phyloP scores from a whole-genome alignment of 73 alveolate species.

The Symbiodinium pilosum region DNA sequence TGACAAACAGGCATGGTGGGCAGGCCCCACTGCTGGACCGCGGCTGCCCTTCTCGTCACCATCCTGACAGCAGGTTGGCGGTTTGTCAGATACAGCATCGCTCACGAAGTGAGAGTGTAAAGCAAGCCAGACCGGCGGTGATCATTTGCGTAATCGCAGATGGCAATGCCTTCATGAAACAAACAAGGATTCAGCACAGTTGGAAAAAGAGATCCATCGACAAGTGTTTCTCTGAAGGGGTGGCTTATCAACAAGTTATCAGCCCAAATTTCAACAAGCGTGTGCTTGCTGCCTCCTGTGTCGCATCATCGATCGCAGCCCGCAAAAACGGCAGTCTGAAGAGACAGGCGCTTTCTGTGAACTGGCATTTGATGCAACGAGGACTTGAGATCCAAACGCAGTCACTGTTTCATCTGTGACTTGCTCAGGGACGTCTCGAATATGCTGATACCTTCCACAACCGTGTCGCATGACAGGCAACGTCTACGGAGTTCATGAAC shows the following conservation, averaged over 20 bases:
- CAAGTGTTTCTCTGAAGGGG: neutral
- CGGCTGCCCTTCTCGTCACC: neutral
- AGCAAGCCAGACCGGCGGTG: conserved; percentile 4
- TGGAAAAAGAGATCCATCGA: neutral
- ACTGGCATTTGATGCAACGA: neutral
- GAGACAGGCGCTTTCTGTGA: neutral
- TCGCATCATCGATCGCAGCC: conserved; percentile 55
- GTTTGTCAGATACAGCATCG: too few relatives aligned
- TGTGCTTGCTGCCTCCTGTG: conserved; percentile 81
- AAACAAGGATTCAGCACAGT: too few relatives aligned
- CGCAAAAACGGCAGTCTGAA: conserved; percentile 66
- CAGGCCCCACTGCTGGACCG: conserved; percentile 5
- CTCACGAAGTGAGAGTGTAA: neutral
- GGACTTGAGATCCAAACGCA: conserved; percentile 10
- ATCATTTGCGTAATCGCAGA: conserved; percentile 84
- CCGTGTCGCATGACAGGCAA: too few relatives aligned
- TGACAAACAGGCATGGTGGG: neutral
- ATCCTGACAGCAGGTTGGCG: neutral
- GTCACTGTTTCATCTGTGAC: conserved; percentile 61
- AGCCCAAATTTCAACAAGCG: neutral
- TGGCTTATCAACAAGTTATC: neutral
- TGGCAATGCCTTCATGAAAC: conserved; percentile 32
- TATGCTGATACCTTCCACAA: conserved; percentile 56
- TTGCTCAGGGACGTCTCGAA: conserved; percentile 93
- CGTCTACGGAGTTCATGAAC: too few relatives aligned